A percentile compares a stretch with the other conserved stretches of the same genome.
These are phyloP conservation scores for Aspergillus sclerotialis DNA, from an alignment of 2,329 filamentous ascomycete species.

Conservation along the genomic window DNA sequence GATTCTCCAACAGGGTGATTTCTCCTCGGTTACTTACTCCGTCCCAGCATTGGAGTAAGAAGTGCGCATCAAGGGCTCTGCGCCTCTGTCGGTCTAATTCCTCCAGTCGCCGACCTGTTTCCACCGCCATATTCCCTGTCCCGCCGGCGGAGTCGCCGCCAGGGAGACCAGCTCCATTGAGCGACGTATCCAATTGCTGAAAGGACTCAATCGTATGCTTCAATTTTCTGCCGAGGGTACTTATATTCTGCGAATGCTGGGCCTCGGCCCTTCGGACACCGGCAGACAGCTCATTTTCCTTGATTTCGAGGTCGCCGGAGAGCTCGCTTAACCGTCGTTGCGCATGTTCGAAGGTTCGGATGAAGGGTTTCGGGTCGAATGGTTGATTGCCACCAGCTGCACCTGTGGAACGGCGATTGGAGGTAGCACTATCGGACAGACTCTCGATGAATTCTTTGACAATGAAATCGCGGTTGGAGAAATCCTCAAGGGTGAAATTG, in stretches of 20 bases:
- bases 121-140: slow-evolving; percentile 83
- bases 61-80: slow-evolving; percentile 85
- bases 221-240: slow-evolving; percentile 78
- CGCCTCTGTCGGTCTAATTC: slow-evolving; percentile 89
- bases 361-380: slow-evolving; percentile 96
- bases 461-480: slow-evolving; percentile 87
- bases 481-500: slow-evolving; percentile 80
- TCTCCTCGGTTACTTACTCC: slow-evolving; percentile 88
- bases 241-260: slow-evolving; percentile 86
- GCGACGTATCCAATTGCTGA: slow-evolving; percentile 75
- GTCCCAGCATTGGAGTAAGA: slow-evolving; percentile 93
- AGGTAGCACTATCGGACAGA: slow-evolving; percentile 74
- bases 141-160: slow-evolving; percentile 26
- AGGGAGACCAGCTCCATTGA: slow-evolving; percentile 54
- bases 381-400: slow-evolving; percentile 34
- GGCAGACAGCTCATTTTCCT: slow-evolving; percentile 83
- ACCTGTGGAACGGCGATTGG: slow-evolving; percentile 68
- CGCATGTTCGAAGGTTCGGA: slow-evolving; percentile 82
- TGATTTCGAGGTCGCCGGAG: slow-evolving; percentile 74
- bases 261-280: slow-evolving; percentile 86
- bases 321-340: slow-evolving; percentile 45
- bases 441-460: slow-evolving; percentile 96
- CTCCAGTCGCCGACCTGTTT: slow-evolving; percentile 89
- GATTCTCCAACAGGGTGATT: slow-evolving; percentile 78
- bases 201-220: slow-evolving; percentile 90